Base-by-base conservation (phyloP, 1,139 yeast species). In the Yamadazyma triangularis region DNA sequence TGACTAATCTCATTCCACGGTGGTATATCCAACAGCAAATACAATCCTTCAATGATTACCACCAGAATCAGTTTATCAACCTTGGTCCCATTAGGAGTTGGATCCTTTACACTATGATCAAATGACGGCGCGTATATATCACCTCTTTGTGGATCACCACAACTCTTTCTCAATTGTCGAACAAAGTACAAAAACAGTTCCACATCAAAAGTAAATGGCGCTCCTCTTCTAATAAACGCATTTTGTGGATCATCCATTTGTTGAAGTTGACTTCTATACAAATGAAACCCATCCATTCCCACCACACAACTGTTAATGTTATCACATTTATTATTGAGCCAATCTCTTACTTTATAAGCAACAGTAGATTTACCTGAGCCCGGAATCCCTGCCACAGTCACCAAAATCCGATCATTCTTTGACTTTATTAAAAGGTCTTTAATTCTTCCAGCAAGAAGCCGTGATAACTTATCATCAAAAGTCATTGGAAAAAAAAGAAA, bases 331-430 rank as follows among this genome's bases (percentile, higher is more conserved):
- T 28, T 8, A 23, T 38, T 34, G 24, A 47, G 47, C 10, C 61
- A 42, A 19, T 34, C 29, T 9, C 32, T 23, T 4, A 49, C 50
- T 9, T 50, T 40, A 24, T 53, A 50, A 0, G 88, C 79, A 26
- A 79, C 51, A 0, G 94, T 83, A 2, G 88, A 72, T 49, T 86
- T 86, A 0, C 95, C 95, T 2, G 89, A 77, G 3, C 95, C 95
- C 1, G 95, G 95, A 0, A 79, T 69, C 0, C 95, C 95, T 4
- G 80, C 79, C 12, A 86, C 47, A 1, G 82, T 61, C 6, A 86
- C 63, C 9, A 79, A 40, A 1, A 77, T 51, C 34, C 87, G 29
- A 12, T 32, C 21, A 4, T 24, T n/a, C n/a, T n/a, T n/a, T n/a
- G n/a, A n/a, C n/a, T n/a, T n/a, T n/a, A n/a, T n/a, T n/a, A n/a